Evolutionary conservation across 495 filamentous ascomycete genomes (phyloP).

Genomic region (Cudoniella acicularis): DNA sequence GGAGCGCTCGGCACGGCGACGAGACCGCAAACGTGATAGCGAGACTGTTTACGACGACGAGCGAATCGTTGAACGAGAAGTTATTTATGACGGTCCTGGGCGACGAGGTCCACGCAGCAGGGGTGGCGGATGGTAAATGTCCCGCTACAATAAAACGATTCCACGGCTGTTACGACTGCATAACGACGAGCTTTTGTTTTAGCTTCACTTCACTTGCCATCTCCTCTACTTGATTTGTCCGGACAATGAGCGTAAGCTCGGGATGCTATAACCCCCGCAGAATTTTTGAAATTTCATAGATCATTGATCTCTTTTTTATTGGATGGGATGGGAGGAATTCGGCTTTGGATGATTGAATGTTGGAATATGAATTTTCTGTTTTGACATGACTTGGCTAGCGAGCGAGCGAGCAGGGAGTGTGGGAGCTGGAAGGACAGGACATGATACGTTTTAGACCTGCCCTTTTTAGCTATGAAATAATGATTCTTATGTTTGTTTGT

Average conservation of each 20-base stretch:
- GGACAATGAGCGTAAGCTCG: not conserved
- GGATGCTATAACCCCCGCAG: not conserved
- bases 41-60: slow-evolving; percentile 48
- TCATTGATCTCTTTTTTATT: not conserved
- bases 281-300: not conserved
- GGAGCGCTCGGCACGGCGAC: slow-evolving; percentile 20
- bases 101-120: not conserved
- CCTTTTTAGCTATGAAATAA: not conserved
- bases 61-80: slow-evolving; percentile 54
- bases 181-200: slow-evolving; percentile 30
- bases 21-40: slow-evolving; percentile 9
- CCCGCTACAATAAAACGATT: not conserved
- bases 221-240: not conserved
- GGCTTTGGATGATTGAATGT: not conserved
- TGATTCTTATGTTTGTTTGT: too few relatives aligned
- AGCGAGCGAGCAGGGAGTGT: too few relatives aligned
- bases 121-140: not conserved
- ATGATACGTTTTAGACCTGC: not conserved
- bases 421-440: not conserved
- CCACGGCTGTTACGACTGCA: not conserved
- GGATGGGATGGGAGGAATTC: not conserved
- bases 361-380: not conserved
- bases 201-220: not conserved
- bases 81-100: slow-evolving; percentile 41
- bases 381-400: too few relatives aligned